A percentile compares a stretch with the other conserved stretches of the same genome.
Evolutionary conservation across 75 land plant genomes (phyloP).

Genomic region (Sequoiadendron giganteum): DNA sequence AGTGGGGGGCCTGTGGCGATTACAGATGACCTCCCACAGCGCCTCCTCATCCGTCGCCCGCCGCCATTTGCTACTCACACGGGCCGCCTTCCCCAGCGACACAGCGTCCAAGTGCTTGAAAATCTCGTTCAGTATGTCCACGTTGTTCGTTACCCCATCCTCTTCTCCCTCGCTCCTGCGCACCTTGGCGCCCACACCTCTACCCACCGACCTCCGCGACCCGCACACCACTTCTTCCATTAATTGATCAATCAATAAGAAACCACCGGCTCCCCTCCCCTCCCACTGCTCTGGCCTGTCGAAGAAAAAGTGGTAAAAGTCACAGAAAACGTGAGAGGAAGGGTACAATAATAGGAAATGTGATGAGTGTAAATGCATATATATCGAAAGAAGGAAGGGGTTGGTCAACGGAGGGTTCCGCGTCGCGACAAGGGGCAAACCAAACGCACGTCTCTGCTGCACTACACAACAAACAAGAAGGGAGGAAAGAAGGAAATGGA

Average conservation of each 20-base stretch:
- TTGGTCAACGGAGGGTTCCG: neutral
- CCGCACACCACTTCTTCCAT: neutral
- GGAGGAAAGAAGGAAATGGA: too few relatives aligned
- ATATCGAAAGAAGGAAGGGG: neutral
- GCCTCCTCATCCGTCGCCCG: conserved; percentile 19
- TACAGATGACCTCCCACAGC: conserved; percentile 24
- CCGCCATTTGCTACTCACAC: conserved; percentile 17
- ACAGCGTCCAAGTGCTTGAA: conserved; percentile 23
- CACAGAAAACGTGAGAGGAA: too few relatives aligned
- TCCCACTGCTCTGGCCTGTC: neutral
- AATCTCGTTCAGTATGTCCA: conserved; percentile 19
- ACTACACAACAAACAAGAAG: conserved; percentile 1
- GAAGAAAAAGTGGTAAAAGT: neutral
- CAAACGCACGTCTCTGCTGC: neutral
- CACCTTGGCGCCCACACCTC: neutral
- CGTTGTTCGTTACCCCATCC: neutral
- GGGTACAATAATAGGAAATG: neutral
- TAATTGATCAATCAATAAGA: neutral
- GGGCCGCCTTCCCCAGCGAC: conserved; percentile 21
- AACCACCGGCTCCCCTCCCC: neutral
- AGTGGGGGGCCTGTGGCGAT: neutral
- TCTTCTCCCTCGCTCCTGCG: neutral
- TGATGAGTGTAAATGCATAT: neutral
- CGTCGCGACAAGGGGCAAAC: neutral
- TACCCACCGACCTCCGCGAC: neutral